phyloP scores from a whole-genome alignment of 306 rosid species.

The Lathyrus aphaca region DNA sequence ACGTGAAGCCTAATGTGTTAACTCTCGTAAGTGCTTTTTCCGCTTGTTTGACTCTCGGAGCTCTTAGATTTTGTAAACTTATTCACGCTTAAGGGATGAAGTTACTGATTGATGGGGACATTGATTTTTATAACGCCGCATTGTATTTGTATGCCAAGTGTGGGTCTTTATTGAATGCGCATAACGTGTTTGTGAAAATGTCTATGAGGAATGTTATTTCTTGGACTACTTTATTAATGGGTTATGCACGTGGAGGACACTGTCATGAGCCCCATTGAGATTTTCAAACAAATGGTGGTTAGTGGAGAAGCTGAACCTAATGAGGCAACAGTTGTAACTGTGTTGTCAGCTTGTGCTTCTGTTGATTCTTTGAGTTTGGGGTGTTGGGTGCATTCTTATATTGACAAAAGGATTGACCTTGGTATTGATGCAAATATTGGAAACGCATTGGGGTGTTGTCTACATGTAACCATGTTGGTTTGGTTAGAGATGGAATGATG shows the following conservation, averaged over 20 bases:
- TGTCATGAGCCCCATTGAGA: slow-evolving; percentile 59
- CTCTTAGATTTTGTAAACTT: slow-evolving; percentile 56
- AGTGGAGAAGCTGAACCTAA: slow-evolving; percentile 60
- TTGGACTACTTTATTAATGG: slow-evolving; percentile 80
- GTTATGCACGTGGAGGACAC: slow-evolving; percentile 60
- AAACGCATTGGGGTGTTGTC: slow-evolving; percentile 69
- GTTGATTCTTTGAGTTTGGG: slow-evolving; percentile 71
- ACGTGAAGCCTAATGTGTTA: slow-evolving; percentile 58
- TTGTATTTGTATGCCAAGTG: slow-evolving; percentile 63
- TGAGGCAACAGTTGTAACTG: slow-evolving; percentile 69
- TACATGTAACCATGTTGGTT: slow-evolving; percentile 71
- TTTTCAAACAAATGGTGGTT: slow-evolving; percentile 61
- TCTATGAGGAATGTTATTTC: slow-evolving; percentile 63
- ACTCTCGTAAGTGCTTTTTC: slow-evolving; percentile 67
- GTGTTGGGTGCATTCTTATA: slow-evolving; percentile 69
- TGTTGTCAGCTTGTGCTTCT: slow-evolving; percentile 68
- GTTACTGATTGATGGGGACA: slow-evolving; percentile 38
- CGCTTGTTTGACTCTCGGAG: slow-evolving; percentile 63
- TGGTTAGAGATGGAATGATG: slow-evolving; percentile 49
- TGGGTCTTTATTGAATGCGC: slow-evolving; percentile 56
- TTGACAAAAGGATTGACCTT: slow-evolving; percentile 48
- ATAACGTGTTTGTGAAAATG: slow-evolving; percentile 60
- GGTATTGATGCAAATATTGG: slow-evolving; percentile 53
- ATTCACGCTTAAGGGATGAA: slow-evolving; percentile 62
- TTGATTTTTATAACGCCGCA: slow-evolving; percentile 55